Evolutionary conservation across 192 early-diverging fungal species (phyloP).

Genomic region (Dissophora globulifera): DNA sequence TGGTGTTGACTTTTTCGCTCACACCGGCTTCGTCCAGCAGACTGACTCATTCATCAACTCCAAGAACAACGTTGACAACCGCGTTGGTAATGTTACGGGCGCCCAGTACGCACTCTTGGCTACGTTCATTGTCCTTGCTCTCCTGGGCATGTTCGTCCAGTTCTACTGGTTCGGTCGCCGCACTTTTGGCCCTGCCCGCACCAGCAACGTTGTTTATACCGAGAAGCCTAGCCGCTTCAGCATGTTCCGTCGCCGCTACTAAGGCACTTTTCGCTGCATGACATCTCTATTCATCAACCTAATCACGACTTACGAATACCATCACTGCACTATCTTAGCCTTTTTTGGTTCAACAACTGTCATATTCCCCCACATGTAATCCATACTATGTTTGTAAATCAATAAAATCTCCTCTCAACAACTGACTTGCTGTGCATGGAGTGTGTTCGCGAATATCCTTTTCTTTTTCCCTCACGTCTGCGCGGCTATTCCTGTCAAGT

Average conservation of each 20-base stretch:
- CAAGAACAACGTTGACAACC: conserved; percentile 16
- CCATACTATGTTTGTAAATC: too few relatives aligned
- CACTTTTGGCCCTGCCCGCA: conserved; percentile 9
- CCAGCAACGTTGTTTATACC: conserved; percentile 27
- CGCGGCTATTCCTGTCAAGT: too few relatives aligned
- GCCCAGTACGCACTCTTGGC: conserved; percentile 22
- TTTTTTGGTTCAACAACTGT: too few relatives aligned
- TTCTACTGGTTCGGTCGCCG: conserved; percentile 37
- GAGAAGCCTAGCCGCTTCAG: conserved; percentile 40
- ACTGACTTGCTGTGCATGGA: too few relatives aligned
- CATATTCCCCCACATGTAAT: too few relatives aligned
- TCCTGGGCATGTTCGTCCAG: conserved; percentile 37
- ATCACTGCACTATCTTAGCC: too few relatives aligned
- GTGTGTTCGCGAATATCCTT: too few relatives aligned
- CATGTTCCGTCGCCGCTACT: conserved; percentile 31
- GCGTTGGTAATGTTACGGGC: conserved; percentile 7
- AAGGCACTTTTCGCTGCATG: neutral
- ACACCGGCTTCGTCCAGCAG: conserved; percentile 59
- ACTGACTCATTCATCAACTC: conserved; percentile 46
- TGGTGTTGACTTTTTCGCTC: conserved; percentile 65
- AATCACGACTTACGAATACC: neutral
- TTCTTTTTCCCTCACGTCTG: too few relatives aligned
- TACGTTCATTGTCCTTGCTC: conserved; percentile 32
- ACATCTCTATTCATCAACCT: neutral
- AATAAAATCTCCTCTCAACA: too few relatives aligned